Evolutionary conservation across 768 basidiomycete species (phyloP).

Genomic region (Lepiota venenata): DNA sequence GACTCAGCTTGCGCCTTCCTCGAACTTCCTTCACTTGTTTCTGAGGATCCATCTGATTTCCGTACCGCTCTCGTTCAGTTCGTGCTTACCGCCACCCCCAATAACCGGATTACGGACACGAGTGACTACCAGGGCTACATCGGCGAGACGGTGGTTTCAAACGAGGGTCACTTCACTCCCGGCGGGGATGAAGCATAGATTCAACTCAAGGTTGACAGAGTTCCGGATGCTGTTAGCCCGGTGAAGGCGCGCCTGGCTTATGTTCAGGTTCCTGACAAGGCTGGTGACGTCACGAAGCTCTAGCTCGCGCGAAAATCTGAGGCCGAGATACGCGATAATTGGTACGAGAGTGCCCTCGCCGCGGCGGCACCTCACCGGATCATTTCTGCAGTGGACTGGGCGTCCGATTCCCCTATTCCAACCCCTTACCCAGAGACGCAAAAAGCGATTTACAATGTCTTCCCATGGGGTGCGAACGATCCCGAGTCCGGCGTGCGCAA

Average conservation of each 20-base stretch:
- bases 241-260: conserved; percentile 82
- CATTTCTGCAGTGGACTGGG: conserved; percentile 93
- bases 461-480: conserved; percentile 83
- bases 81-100: conserved; percentile 72
- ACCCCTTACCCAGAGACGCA: conserved; percentile 25
- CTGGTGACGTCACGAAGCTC: conserved; percentile 55
- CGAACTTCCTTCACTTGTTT: conserved; percentile 33
- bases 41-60: conserved; percentile 35
- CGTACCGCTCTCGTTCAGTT: conserved; percentile 69
- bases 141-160: conserved; percentile 42
- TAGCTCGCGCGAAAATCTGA: conserved; percentile 90
- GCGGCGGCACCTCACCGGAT: conserved; percentile 71
- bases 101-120: conserved; percentile 40
- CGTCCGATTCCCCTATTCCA: conserved; percentile 66
- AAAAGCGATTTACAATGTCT: conserved; percentile 65
- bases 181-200: conserved; percentile 28
- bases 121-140: conserved; percentile 48
- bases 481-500: conserved; percentile 65
- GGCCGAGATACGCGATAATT: conserved; percentile 92
- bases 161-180: conserved; percentile 43
- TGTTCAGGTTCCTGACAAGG: conserved; percentile 70
- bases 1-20: conserved; percentile 56
- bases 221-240: conserved; percentile 75
- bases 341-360: conserved; percentile 91
- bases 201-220: conserved; percentile 48